Evolutionary conservation across 2,329 filamentous ascomycete species (phyloP).

Genomic region (Penicillium capsulatum): DNA sequence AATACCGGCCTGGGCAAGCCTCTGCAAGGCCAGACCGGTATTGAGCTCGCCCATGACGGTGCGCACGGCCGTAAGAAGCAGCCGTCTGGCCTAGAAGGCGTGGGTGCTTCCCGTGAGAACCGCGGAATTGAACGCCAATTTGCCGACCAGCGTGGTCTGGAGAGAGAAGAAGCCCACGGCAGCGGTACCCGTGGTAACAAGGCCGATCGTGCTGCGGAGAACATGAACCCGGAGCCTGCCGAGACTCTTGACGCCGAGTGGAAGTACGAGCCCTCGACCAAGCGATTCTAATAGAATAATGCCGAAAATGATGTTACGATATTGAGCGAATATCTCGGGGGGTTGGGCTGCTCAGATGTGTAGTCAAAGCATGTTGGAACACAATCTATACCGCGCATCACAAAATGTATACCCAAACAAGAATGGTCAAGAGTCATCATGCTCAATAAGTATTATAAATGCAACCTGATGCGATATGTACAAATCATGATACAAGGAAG

Average conservation of each 20-base stretch:
- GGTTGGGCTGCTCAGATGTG: background rate
- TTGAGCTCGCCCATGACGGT: slow-evolving; percentile 48
- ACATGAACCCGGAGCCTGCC: slow-evolving; percentile 30
- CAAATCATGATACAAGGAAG: too few species aligned
- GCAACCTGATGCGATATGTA: too few species aligned
- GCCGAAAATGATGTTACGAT: too few species aligned
- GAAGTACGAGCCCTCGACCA: slow-evolving; percentile 25
- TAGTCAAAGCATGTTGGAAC: background rate
- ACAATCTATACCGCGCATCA: background rate
- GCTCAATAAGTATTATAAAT: too few species aligned
- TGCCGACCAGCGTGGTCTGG: slow-evolving; percentile 27
- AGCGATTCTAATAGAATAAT: background rate
- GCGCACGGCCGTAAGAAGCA: slow-evolving; percentile 41
- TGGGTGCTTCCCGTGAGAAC: slow-evolving; percentile 33
- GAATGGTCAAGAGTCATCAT: too few species aligned
- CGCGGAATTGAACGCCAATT: slow-evolving; percentile 20
- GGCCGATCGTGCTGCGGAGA: slow-evolving; percentile 28
- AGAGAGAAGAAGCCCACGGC: slow-evolving; percentile 23
- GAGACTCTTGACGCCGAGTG: slow-evolving; percentile 25
- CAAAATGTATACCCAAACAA: too few species aligned
- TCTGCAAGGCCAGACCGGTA: slow-evolving; percentile 46
- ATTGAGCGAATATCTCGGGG: background rate
- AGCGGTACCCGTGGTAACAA: slow-evolving; percentile 25
- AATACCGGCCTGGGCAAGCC: slow-evolving; percentile 53
- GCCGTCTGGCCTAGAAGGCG: slow-evolving; percentile 42